phyloP scores from a whole-genome alignment of 495 filamentous ascomycete genomes.

The Neurospora hispaniola region DNA sequence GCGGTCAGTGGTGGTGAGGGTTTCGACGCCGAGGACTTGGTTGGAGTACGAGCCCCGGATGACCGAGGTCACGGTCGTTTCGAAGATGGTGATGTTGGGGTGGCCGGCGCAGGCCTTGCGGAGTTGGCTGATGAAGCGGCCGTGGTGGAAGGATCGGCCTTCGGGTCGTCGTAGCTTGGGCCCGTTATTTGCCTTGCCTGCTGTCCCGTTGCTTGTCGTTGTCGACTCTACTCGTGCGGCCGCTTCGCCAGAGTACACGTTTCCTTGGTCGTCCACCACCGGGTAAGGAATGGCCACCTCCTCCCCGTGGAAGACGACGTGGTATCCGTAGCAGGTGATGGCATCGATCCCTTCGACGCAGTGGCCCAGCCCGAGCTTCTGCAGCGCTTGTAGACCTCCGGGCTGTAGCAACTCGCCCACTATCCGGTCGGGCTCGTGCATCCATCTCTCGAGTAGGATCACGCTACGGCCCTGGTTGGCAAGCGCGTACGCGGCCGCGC shows the following conservation, averaged over 20 bases:
- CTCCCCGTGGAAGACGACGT: slow-evolving; percentile 72
- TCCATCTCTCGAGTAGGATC: slow-evolving; percentile 75
- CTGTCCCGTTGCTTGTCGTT: slow-evolving; percentile 1
- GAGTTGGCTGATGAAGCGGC: slow-evolving; percentile 68
- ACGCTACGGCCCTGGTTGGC: slow-evolving; percentile 81
- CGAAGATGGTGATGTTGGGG: slow-evolving; percentile 62
- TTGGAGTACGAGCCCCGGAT: slow-evolving; percentile 47
- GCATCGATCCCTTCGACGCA: slow-evolving; percentile 89
- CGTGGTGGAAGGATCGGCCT: slow-evolving; percentile 73
- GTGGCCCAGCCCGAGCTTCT: slow-evolving; percentile 64
- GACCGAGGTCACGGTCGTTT: slow-evolving; percentile 56
- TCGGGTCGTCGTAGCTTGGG: slow-evolving; percentile 34
- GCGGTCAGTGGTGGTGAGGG: slow-evolving; percentile 50
- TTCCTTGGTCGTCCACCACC: slow-evolving; percentile 20
- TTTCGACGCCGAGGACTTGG: slow-evolving; percentile 67
- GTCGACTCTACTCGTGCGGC: slow-evolving; percentile 8
- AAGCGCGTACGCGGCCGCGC: slow-evolving; percentile 72
- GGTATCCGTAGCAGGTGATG: slow-evolving; percentile 70
- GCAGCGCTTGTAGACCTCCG: slow-evolving; percentile 73
- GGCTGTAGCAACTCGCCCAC: slow-evolving; percentile 94
- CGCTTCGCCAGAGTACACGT: slow-evolving; percentile 4
- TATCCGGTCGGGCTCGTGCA: slow-evolving; percentile 93
- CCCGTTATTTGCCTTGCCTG: slow-evolving; percentile 7
- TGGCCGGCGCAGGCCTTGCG: slow-evolving; percentile 54
- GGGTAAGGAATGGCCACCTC: slow-evolving; percentile 73